Evolutionary conservation across 2,329 filamentous ascomycete genomes (phyloP).

Genomic region (Pseudogymnoascus sp.): DNA sequence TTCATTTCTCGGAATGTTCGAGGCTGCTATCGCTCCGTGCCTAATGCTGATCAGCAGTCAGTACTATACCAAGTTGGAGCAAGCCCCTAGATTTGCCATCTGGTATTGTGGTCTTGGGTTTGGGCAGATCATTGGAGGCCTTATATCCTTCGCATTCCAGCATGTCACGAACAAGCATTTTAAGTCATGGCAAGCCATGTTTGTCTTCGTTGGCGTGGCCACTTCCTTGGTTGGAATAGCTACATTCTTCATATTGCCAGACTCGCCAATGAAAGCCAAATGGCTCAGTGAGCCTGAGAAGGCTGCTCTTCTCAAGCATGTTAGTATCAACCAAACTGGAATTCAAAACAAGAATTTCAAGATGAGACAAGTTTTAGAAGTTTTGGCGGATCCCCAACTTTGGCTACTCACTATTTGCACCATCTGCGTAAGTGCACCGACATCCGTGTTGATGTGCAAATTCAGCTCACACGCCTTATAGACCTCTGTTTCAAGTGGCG

Average conservation of each 20-base stretch:
- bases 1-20: slow-evolving; percentile 8
- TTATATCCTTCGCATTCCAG: slow-evolving; percentile 18
- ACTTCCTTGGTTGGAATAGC: slow-evolving; percentile 24
- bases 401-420: slow-evolving; percentile 20
- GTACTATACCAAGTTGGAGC: slow-evolving; percentile 29
- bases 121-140: slow-evolving; percentile 16
- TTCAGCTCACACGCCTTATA: slow-evolving; percentile 39
- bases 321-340: slow-evolving; percentile 46
- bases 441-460: background rate
- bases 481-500: slow-evolving; percentile 45
- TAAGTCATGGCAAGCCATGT: slow-evolving; percentile 15
- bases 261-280: slow-evolving; percentile 36
- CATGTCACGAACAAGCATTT: slow-evolving; percentile 14
- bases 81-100: slow-evolving; percentile 26
- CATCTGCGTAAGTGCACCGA: background rate
- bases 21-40: slow-evolving; percentile 25
- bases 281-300: slow-evolving; percentile 32
- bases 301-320: slow-evolving; percentile 39
- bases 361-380: slow-evolving; percentile 38
- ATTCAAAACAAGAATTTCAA: slow-evolving; percentile 42
- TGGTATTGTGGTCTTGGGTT: slow-evolving; percentile 20
- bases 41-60: slow-evolving; percentile 29
- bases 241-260: slow-evolving; percentile 39
- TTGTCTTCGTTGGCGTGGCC: slow-evolving; percentile 14
- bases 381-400: slow-evolving; percentile 31